These are phyloP conservation scores for Cymbidium sinense DNA, from an alignment of 106 monocot species.

Conservation along the genomic window DNA sequence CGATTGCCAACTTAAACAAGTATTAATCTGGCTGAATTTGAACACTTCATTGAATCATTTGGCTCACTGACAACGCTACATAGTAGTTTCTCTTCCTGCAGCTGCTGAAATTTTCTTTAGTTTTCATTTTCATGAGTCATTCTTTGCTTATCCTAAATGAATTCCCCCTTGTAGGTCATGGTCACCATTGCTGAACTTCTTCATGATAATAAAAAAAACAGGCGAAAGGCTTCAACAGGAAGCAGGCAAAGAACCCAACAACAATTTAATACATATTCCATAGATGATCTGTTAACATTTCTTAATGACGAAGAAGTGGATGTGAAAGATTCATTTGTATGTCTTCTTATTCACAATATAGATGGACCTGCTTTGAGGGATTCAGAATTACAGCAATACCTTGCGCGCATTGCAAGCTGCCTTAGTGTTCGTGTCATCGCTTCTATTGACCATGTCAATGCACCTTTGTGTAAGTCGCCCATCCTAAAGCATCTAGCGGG, in stretches of 20 bases:
- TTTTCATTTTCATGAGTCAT: background rate
- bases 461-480: slow-evolving; percentile 71
- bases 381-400: slow-evolving; percentile 77
- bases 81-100: no score
- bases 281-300: slow-evolving; percentile 66
- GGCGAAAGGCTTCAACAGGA: slow-evolving; percentile 28
- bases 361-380: slow-evolving; percentile 96
- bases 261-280: slow-evolving; percentile 36
- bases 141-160: background rate
- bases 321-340: slow-evolving; percentile 47
- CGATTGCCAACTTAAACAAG: no score
- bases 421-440: slow-evolving; percentile 62
- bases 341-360: slow-evolving; percentile 81
- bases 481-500: background rate
- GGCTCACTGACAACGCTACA: no score
- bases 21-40: no score
- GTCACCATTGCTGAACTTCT: slow-evolving; percentile 57
- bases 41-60: no score
- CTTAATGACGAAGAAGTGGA: slow-evolving; percentile 31
- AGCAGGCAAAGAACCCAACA: slow-evolving; percentile 29
- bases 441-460: slow-evolving; percentile 91
- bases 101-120: background rate
- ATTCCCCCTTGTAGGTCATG: slow-evolving; percentile 37
- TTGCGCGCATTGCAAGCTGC: slow-evolving; percentile 70
- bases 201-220: slow-evolving; percentile 48